Conservation (phyloP, 257 asterid genomes). For the Anisodus acutangulus region DNA sequence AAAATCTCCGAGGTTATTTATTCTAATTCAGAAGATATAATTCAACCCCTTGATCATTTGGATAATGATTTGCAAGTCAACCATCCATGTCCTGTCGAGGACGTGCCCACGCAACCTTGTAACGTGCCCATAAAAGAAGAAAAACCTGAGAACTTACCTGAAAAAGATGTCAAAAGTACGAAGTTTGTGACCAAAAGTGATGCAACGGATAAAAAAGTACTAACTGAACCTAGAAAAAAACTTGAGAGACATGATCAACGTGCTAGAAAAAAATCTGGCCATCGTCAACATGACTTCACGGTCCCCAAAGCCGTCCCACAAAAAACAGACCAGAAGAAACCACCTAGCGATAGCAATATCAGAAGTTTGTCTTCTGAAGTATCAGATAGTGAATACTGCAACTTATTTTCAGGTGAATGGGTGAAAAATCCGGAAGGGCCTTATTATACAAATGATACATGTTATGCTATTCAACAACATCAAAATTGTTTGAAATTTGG, state of each 20-base stretch:
- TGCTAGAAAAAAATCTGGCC: slow-evolving; percentile 35
- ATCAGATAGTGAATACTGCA: slow-evolving; percentile 46
- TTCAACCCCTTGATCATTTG: not conserved
- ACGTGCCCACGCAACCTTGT: slow-evolving; percentile 19
- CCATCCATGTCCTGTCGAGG: slow-evolving; percentile 16
- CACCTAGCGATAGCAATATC: not conserved
- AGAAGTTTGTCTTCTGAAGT: slow-evolving; percentile 28
- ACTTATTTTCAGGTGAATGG: slow-evolving; percentile 86
- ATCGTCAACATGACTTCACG: slow-evolving; percentile 23
- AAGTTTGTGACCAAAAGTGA: not conserved
- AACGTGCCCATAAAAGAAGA: slow-evolving; percentile 5
- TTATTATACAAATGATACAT: slow-evolving; percentile 69
- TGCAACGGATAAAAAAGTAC: not conserved
- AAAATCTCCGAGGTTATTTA: slow-evolving; percentile 34
- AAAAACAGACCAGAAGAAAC: not conserved
- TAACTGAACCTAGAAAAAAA: slow-evolving; percentile 7
- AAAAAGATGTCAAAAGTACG: not conserved
- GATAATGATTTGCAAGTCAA: not conserved
- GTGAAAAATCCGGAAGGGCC: slow-evolving; percentile 70
- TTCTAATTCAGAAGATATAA: slow-evolving; percentile 9
- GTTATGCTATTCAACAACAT: slow-evolving; percentile 77
- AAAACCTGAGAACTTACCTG: not conserved
- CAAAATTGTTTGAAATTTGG: slow-evolving; percentile 80
- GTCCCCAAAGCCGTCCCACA: not conserved
- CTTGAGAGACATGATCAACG: slow-evolving; percentile 27